Conservation (phyloP, 169 alveolate species). For the Haemoproteus tartakovskyi region DNA sequence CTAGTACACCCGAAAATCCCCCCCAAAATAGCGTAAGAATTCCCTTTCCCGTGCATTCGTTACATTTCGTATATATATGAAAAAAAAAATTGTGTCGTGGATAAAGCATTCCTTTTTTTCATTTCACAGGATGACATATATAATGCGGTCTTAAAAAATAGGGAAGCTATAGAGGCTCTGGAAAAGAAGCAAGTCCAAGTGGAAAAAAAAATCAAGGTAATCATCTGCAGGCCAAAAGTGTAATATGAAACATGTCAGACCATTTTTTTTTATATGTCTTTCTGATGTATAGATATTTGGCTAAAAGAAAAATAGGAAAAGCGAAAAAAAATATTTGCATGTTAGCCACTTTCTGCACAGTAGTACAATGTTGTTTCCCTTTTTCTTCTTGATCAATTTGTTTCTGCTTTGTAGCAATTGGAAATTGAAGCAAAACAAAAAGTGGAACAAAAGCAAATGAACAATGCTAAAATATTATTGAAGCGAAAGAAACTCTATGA, state of each 20-base stretch:
- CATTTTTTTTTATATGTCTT: too few species aligned
- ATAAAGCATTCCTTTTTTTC: neutral
- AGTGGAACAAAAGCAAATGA: slow-evolving; percentile 59
- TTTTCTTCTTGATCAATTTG: neutral
- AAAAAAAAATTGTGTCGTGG: neutral
- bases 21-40: slow-evolving; percentile 38
- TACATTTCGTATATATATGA: neutral
- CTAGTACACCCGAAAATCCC: slow-evolving; percentile 26
- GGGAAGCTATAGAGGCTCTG: slow-evolving; percentile 63
- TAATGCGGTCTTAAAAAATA: slow-evolving; percentile 55
- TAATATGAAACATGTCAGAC: neutral
- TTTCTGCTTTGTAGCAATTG: slow-evolving; percentile 29
- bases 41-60: neutral
- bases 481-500: slow-evolving; percentile 74
- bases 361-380: neutral
- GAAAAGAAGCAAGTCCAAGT: slow-evolving; percentile 65
- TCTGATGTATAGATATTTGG: too few species aligned
- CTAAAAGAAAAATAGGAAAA: too few species aligned
- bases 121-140: slow-evolving; percentile 43
- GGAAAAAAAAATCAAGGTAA: slow-evolving; percentile 64
- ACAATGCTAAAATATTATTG: slow-evolving; percentile 70
- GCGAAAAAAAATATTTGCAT: neutral
- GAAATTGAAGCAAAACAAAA: slow-evolving; percentile 63
- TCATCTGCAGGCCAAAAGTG: neutral
- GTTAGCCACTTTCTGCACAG: neutral